phyloP scores from a whole-genome alignment of 306 rosid species.

The Inga leiocalycina region DNA sequence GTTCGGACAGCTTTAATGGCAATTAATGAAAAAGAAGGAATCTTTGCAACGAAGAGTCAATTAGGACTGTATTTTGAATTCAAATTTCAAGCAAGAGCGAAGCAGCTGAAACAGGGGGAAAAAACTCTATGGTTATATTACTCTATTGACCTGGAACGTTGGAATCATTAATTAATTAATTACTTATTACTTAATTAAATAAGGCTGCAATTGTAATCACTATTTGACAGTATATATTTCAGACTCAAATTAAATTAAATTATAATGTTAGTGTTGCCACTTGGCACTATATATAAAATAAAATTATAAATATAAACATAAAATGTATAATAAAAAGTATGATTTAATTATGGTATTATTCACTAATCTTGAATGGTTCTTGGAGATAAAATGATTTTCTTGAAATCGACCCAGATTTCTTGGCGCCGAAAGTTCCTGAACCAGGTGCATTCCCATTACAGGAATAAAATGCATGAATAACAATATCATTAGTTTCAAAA shows the following conservation, averaged over 20 bases:
- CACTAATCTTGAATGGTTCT: not conserved
- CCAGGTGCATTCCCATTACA: not conserved
- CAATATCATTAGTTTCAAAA: not conserved
- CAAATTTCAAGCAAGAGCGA: not conserved
- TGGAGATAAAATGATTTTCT: not conserved
- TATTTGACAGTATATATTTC: not conserved
- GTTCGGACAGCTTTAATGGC: not conserved
- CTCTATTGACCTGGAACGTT: not conserved
- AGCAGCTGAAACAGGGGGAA: not conserved
- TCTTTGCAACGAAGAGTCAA: not conserved
- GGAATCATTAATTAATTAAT: not conserved
- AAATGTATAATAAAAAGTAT: not conserved
- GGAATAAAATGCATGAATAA: not conserved
- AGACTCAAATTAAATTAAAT: not conserved
- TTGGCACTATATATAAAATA: not conserved
- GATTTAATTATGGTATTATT: not conserved
- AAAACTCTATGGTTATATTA: not conserved
- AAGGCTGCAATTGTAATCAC: not conserved
- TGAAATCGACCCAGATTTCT: not conserved
- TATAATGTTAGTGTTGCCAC: not conserved
- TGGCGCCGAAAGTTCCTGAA: not conserved
- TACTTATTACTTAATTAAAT: not conserved
- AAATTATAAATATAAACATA: not conserved
- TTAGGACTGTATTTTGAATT: not conserved
- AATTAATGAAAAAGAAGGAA: conserved; percentile 5